Evolutionary conservation across 148 eudicot genomes (phyloP), one percentile per base, ranked within the genome.

Genomic region (Suaeda aralocaspica): DNA sequence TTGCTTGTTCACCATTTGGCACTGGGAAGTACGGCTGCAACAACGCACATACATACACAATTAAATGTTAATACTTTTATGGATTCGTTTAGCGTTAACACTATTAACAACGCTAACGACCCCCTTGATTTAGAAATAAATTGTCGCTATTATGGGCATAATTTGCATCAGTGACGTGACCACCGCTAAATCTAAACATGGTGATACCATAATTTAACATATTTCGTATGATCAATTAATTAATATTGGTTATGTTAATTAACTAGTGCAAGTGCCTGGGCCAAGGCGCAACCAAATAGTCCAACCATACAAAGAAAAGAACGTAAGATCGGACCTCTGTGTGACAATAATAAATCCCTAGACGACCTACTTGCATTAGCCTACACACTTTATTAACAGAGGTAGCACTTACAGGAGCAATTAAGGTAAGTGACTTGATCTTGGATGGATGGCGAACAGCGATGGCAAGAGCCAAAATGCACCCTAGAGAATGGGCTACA

Each of bases 351-450:
- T n/a, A n/a, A n/a, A n/a, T n/a, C n/a, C n/a, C n/a, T n/a, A n/a
- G n/a, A n/a, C n/a, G n/a, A n/a, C n/a, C n/a, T n/a, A n/a, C n/a
- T n/a, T n/a, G n/a, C n/a, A n/a, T n/a, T n/a, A n/a, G n/a, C n/a
- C n/a, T n/a, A n/a, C n/a, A n/a, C n/a, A n/a, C n/a, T n/a, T n/a
- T n/a, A n/a, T n/a, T n/a, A n/a, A n/a, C n/a, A n/a, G n/a, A n/a
- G n/a, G n/a, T n/a, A n/a, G n/a, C n/a, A 76, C 89, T 73, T 77
- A 93, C 98, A 1, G 98, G 98, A 66, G 98, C 98, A 31, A 93
- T 82, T 28, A 93, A 71, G 72, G 98, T 93, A 18, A 93, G 76
- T 5, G 98, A 93, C 64, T 90, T 93, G 66, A 93, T 84, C 1
- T 84, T 76, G 31, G 68, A 72, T 1, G 96, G 90, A 46, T 93